Conservation (phyloP, 208 protist species). For the Porcisia deanei region DNA sequence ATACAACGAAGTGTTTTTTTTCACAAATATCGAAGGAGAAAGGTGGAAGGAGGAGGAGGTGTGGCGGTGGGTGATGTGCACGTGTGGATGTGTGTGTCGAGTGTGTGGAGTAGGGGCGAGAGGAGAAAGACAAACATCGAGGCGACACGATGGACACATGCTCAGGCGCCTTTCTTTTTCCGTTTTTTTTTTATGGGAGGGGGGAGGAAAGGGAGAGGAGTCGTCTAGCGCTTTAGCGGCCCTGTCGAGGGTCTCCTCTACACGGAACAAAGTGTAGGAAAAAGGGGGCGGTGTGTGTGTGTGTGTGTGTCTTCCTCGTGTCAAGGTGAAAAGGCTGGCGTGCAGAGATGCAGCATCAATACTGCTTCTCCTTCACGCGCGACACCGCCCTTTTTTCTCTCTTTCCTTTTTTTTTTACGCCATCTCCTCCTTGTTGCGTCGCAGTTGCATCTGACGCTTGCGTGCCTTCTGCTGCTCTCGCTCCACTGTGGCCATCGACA, state of each 20-base stretch:
- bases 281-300: no score
- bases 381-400: neutral
- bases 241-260: neutral
- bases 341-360: neutral
- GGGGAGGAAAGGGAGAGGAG: neutral
- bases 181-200: no score
- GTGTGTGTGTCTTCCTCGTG: no score
- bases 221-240: neutral
- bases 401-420: slow-evolving; percentile 1
- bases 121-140: no score
- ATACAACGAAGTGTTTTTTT: no score
- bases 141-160: no score
- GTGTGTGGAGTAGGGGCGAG: no score
- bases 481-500: slow-evolving; percentile 86
- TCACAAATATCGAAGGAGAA: no score
- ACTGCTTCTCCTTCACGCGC: neutral
- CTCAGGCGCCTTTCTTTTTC: no score
- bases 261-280: neutral
- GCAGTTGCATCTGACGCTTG: slow-evolving; percentile 56
- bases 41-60: no score
- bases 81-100: no score
- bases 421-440: slow-evolving; percentile 48
- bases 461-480: slow-evolving; percentile 88
- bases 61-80: no score
- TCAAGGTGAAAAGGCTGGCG: neutral